These are phyloP conservation scores for Rhizoclosmatium globosum DNA, from an alignment of 192 early-diverging fungal genomes.

Conservation along the genomic window DNA sequence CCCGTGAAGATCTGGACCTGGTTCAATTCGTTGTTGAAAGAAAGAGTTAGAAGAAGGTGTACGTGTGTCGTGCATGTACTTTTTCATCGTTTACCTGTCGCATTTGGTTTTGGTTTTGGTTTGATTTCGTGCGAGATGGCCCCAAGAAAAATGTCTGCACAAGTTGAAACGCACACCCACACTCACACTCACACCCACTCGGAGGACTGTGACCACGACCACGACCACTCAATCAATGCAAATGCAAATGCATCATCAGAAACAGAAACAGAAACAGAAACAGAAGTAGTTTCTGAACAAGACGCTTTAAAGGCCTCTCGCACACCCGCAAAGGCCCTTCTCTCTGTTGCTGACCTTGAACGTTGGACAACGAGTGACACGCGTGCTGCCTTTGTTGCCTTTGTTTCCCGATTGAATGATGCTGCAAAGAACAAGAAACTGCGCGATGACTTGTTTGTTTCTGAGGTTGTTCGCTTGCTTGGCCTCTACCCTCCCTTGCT, in stretches of 20 bases:
- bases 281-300: neutral
- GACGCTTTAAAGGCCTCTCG: constrained; percentile 10
- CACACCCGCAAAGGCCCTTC: constrained; percentile 60
- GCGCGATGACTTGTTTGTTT: constrained; percentile 34
- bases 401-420: constrained; percentile 76
- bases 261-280: neutral
- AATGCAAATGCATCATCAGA: neutral
- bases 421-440: constrained; percentile 68
- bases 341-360: constrained; percentile 86
- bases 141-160: too few species aligned
- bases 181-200: constrained; percentile 17
- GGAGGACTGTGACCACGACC: constrained; percentile 18
- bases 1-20: constrained; percentile 93
- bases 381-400: constrained; percentile 71
- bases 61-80: neutral
- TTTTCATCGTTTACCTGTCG: neutral
- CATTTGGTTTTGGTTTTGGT: neutral
- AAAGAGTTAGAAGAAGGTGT: neutral
- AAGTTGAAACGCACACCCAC: neutral
- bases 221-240: constrained; percentile 39
- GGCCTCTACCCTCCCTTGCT: neutral
- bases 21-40: neutral
- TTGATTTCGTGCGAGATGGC: neutral
- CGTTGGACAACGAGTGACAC: constrained; percentile 74
- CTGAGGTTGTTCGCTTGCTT: constrained; percentile 16